These are phyloP conservation scores for Fomitopsis pulvina DNA, from an alignment of 768 basidiomycete genomes.

Conservation along the genomic window DNA sequence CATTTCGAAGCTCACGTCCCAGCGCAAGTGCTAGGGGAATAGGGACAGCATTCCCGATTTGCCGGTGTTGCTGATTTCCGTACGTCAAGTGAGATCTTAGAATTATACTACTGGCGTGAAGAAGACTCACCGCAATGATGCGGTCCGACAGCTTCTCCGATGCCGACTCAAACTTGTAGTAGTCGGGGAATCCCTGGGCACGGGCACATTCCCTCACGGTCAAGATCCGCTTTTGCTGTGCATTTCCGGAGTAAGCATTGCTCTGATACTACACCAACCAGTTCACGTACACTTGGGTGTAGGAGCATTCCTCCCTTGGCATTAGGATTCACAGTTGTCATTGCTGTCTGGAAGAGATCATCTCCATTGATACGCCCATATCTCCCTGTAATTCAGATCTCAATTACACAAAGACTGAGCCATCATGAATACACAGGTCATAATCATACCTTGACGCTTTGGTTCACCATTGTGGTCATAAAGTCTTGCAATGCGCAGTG, in stretches of 20 bases:
- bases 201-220: slow-evolving; percentile 65
- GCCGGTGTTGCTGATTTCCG: slow-evolving; percentile 52
- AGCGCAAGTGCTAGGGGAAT: slow-evolving; percentile 62
- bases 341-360: slow-evolving; percentile 53
- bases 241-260: too few relatives aligned
- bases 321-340: slow-evolving; percentile 51
- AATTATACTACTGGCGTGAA: background rate
- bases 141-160: slow-evolving; percentile 29
- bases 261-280: background rate
- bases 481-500: slow-evolving; percentile 17
- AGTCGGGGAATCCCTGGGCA: slow-evolving; percentile 74
- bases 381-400: too few relatives aligned
- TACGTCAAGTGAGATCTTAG: slow-evolving; percentile 4
- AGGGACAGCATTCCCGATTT: slow-evolving; percentile 80
- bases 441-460: too few relatives aligned
- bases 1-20: slow-evolving; percentile 39
- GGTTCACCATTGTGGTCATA: background rate
- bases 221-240: slow-evolving; percentile 65
- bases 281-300: slow-evolving; percentile 37
- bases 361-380: slow-evolving; percentile 52
- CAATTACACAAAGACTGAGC: too few relatives aligned
- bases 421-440: too few relatives aligned
- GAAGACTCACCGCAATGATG: slow-evolving; percentile 44
- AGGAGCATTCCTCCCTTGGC: slow-evolving; percentile 38
- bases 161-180: slow-evolving; percentile 52